These are phyloP conservation scores for Leishmania mexicana DNA, from an alignment of 208 protist genomes.

Conservation along the genomic window DNA sequence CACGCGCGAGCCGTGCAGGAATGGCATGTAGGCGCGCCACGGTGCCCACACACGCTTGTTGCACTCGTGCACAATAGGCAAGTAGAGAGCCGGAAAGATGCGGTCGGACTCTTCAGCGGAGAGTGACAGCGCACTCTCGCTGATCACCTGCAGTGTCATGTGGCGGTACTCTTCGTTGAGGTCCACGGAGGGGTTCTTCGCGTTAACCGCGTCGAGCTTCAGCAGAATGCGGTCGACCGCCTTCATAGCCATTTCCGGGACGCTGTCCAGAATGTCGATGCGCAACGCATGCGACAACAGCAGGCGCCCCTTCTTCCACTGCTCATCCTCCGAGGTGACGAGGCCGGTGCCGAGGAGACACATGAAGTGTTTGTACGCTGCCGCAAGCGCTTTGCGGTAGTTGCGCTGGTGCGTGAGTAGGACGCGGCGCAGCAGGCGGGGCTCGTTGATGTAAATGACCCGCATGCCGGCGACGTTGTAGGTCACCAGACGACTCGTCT, in stretches of 20 bases:
- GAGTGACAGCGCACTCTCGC: slow-evolving; percentile 80
- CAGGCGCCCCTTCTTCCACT: slow-evolving; percentile 87
- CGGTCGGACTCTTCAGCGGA: slow-evolving; percentile 82
- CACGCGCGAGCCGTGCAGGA: slow-evolving; percentile 67
- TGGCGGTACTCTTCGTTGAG: slow-evolving; percentile 90
- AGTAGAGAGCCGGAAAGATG: slow-evolving; percentile 89
- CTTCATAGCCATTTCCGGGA: slow-evolving; percentile 73
- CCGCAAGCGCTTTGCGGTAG: slow-evolving; percentile 83
- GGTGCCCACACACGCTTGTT: slow-evolving; percentile 89
- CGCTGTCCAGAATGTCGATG: slow-evolving; percentile 86
- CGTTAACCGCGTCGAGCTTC: slow-evolving; percentile 43
- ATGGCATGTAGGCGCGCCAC: slow-evolving; percentile 86
- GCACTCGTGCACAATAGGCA: slow-evolving; percentile 92
- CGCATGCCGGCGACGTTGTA: slow-evolving; percentile 83
- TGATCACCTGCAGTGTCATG: slow-evolving; percentile 91
- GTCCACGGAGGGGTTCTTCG: slow-evolving; percentile 52
- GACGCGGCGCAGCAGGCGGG: slow-evolving; percentile 78
- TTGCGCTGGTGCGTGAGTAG: slow-evolving; percentile 85
- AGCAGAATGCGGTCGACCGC: slow-evolving; percentile 69
- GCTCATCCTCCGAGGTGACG: slow-evolving; percentile 84
- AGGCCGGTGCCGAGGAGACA: slow-evolving; percentile 89
- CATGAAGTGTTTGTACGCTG: slow-evolving; percentile 91
- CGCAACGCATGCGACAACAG: slow-evolving; percentile 84
- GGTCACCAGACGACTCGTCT: slow-evolving; percentile 54
- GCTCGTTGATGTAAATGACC: slow-evolving; percentile 87